Conservation (phyloP, 306 rosid species). For the Lagenaria siceraria region DNA sequence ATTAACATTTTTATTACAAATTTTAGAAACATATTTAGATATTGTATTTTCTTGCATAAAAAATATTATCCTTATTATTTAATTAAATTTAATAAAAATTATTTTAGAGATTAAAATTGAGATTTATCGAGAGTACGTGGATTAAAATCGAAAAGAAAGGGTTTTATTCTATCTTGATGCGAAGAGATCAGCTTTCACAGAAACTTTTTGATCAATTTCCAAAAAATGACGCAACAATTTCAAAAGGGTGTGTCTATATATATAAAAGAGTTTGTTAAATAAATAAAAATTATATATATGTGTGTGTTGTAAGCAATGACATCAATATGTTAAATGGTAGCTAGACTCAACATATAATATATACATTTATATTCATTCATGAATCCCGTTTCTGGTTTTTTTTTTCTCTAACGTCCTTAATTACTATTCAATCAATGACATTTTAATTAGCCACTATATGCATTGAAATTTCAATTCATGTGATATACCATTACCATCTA, state of each 20-base stretch:
- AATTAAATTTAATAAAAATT: too few species aligned
- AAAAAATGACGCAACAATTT: background rate
- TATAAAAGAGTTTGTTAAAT: background rate
- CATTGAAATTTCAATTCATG: background rate
- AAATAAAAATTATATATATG: background rate
- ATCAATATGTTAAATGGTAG: background rate
- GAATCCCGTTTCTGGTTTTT: background rate
- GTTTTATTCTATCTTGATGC: background rate
- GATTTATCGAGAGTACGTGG: too few species aligned
- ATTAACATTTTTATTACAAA: too few species aligned
- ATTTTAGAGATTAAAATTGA: too few species aligned
- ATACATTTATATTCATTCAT: background rate
- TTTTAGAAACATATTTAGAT: too few species aligned
- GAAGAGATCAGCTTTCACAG: background rate
- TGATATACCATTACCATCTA: background rate
- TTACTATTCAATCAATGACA: background rate
- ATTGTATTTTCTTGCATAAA: too few species aligned
- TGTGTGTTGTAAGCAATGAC: slow-evolving; percentile 19
- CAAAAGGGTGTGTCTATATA: background rate
- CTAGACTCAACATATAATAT: background rate
- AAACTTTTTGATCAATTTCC: background rate
- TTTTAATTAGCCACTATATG: background rate
- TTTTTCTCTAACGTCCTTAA: background rate
- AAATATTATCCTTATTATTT: too few species aligned
- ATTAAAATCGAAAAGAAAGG: background rate